Conservation (phyloP, 2,329 filamentous ascomycete genomes). For the Cryphonectria parasitica region DNA sequence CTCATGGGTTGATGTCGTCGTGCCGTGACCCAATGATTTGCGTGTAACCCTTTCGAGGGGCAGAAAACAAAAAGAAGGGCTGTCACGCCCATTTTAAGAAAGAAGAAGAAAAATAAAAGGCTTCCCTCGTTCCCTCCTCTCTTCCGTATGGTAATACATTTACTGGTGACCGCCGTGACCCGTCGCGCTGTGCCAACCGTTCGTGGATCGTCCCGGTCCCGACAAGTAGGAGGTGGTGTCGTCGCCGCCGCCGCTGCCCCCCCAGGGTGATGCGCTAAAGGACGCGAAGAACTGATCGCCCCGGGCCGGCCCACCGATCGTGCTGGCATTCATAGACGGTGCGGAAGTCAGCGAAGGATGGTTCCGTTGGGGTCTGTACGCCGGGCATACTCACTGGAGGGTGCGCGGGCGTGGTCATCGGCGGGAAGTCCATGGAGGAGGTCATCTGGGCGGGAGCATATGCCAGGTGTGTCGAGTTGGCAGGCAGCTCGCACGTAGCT, state of each 20-base stretch:
- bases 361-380: not conserved
- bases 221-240: constrained; percentile 20
- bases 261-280: constrained; percentile 20
- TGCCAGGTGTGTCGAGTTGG: not conserved
- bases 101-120: not conserved
- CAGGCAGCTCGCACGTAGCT: constrained; percentile 16
- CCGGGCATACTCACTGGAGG: constrained; percentile 25
- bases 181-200: constrained; percentile 21
- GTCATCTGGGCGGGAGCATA: constrained; percentile 16
- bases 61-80: not conserved
- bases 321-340: constrained; percentile 18
- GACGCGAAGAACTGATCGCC: constrained; percentile 21
- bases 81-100: not conserved
- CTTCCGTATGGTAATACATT: not conserved
- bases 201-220: constrained; percentile 17
- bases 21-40: not conserved
- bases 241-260: constrained; percentile 8
- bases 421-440: constrained; percentile 24
- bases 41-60: not conserved
- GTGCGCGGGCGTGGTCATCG: constrained; percentile 22
- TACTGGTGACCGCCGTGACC: constrained; percentile 5
- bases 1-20: not conserved
- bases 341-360: constrained; percentile 19
- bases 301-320: constrained; percentile 21
- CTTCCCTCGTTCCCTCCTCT: not conserved